A percentile compares a stretch with the other conserved stretches of the same genome.
Conservation (phyloP, 192 early-diverging fungal genomes). For the Coemansia javaensis region DNA sequence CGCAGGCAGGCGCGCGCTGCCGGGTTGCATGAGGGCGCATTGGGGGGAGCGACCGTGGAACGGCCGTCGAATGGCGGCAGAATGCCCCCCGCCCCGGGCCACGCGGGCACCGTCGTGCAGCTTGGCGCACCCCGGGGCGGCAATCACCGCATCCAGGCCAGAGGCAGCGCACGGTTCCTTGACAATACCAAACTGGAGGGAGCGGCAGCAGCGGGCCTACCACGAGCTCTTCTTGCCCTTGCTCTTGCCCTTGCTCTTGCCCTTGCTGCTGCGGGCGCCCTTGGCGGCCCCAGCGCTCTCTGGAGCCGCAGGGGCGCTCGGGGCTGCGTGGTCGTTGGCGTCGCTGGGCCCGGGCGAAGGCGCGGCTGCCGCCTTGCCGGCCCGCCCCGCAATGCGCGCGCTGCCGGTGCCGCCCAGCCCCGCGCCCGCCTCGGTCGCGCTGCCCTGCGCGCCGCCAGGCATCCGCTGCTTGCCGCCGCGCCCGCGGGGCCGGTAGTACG, state of each 20-base stretch:
- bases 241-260: conserved; percentile 23
- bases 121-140: no score
- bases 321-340: neutral
- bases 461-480: conserved; percentile 11
- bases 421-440: conserved; percentile 25
- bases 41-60: neutral
- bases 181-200: no score
- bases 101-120: no score
- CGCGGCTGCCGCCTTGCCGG: neutral
- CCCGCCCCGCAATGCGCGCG: conserved; percentile 35
- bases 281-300: conserved; percentile 7
- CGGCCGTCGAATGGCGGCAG: conserved; percentile 5
- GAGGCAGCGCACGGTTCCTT: no score
- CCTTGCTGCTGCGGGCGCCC: no score
- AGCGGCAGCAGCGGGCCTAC: neutral
- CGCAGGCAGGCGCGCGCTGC: neutral
- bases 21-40: neutral
- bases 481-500: conserved; percentile 43
- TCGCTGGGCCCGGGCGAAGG: neutral
- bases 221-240: conserved; percentile 21
- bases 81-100: no score
- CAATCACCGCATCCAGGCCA: no score
- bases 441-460: conserved; percentile 42
- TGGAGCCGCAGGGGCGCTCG: neutral
- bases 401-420: conserved; percentile 48